Percentiles rank a stretch among this genome's conserved stretches.
These are phyloP conservation scores for Pseudocohnilembus persalinus DNA, from an alignment of 169 alveolate species.

Conservation along the genomic window DNA sequence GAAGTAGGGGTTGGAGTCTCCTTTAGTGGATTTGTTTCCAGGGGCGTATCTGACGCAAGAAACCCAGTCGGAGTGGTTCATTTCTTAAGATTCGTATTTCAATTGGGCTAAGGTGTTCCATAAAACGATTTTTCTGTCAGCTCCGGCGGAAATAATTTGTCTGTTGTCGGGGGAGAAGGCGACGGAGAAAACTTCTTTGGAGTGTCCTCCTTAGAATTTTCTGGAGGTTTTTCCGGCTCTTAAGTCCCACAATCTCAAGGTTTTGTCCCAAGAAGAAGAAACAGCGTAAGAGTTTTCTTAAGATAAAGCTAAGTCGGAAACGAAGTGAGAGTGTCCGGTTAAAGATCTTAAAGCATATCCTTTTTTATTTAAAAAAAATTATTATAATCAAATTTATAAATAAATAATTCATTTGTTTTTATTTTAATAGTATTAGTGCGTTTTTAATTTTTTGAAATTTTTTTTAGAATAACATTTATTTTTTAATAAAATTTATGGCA, in stretches of 20 bases:
- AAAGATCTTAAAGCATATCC: conserved; percentile 61
- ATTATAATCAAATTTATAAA: too few species aligned
- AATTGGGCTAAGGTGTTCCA: conserved; percentile 76
- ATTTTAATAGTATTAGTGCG: too few species aligned
- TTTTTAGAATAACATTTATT: too few species aligned
- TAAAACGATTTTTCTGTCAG: conserved; percentile 72
- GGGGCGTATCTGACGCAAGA: conserved; percentile 65
- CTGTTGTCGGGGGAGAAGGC: conserved; percentile 81
- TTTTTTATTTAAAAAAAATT: too few species aligned
- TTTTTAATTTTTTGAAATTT: too few species aligned
- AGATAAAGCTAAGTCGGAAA: conserved; percentile 69
- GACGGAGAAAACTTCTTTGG: conserved; percentile 73
- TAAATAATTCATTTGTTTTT: too few species aligned
- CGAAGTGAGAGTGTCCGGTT: conserved; percentile 79
- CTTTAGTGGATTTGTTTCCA: conserved; percentile 45
- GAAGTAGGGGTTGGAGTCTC: conserved; percentile 60
- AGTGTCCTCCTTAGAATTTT: conserved; percentile 69
- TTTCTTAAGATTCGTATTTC: conserved; percentile 52
- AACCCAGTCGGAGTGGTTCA: conserved; percentile 72
- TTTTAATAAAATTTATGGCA: too few species aligned
- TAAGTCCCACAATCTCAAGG: conserved; percentile 81
- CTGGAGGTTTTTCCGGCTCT: conserved; percentile 53
- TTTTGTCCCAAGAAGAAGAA: conserved; percentile 81
- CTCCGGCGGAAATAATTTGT: conserved; percentile 74
- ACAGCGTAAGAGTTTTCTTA: conserved; percentile 67